Conservation (phyloP, 176 grass and related monocot species). For the Aegilops bicornis region DNA sequence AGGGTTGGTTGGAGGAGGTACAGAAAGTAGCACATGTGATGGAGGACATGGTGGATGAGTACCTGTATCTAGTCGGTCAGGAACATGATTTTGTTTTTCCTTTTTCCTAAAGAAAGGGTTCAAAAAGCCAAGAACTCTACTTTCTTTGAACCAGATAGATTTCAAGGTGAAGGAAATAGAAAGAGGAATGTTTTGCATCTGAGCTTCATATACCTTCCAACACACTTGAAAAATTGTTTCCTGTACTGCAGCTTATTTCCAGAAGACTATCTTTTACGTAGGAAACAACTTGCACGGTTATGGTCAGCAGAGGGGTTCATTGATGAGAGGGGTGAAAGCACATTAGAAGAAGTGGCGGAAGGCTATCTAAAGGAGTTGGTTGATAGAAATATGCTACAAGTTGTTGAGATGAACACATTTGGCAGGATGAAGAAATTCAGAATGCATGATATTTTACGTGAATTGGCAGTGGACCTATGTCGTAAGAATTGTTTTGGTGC, state of each 20-base stretch:
- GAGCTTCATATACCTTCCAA: background rate
- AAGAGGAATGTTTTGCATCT: background rate
- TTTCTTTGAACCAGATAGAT: background rate
- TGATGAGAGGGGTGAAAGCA: background rate
- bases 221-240: background rate
- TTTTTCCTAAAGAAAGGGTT: background rate
- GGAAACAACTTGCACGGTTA: background rate
- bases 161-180: background rate
- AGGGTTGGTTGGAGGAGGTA: too few relatives aligned
- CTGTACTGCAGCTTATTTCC: background rate
- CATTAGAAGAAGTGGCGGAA: background rate
- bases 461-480: background rate
- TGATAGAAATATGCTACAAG: background rate
- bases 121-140: background rate
- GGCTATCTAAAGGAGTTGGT: background rate
- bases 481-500: background rate
- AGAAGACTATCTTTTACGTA: background rate
- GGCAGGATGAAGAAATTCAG: background rate
- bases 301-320: background rate
- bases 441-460: background rate
- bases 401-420: background rate
- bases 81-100: background rate
- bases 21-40: background rate
- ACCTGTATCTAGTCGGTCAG: background rate
- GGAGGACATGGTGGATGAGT: background rate